Conservation (phyloP, 148 eudicot species). For the Rhododendron griersonianum region DNA sequence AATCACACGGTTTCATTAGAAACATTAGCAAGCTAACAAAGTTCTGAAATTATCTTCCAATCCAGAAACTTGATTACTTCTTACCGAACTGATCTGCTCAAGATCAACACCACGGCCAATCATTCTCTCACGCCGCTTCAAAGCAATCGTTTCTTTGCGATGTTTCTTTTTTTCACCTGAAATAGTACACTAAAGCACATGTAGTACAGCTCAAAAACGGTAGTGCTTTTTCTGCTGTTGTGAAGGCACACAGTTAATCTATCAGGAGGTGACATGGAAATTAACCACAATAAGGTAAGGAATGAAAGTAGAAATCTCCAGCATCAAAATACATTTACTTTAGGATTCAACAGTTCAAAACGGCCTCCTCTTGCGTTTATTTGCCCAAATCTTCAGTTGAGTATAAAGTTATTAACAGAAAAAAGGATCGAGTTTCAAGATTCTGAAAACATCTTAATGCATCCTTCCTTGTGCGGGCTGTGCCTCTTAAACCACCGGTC, state of each 20-base stretch:
- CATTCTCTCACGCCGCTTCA: conserved; percentile 87
- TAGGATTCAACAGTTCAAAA: neutral
- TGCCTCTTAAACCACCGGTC: neutral
- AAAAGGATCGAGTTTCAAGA: neutral
- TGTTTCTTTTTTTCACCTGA: conserved; percentile 94
- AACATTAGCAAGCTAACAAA: neutral
- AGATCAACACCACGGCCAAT: conserved; percentile 80
- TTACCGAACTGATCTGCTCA: conserved; percentile 78
- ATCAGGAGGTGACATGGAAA: neutral
- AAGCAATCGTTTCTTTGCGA: conserved; percentile 71
- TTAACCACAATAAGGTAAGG: neutral
- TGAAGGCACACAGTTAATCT: neutral
- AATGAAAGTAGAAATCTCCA: neutral
- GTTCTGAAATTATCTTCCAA: neutral
- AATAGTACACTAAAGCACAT: conserved; percentile 13
- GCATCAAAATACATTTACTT: neutral
- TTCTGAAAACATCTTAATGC: neutral
- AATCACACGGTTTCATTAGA: neutral
- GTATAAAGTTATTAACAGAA: neutral
- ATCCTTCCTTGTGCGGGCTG: neutral
- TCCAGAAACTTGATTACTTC: conserved; percentile 2
- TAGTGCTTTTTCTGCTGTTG: neutral
- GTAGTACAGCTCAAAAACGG: conserved; percentile 9
- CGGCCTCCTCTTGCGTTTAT: neutral
- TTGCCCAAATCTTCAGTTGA: neutral